A percentile compares a stretch with the other conserved stretches of the same genome.
Evolutionary conservation across 2,329 filamentous ascomycete species (phyloP).

Genomic region (Sclerotinia borealis): DNA sequence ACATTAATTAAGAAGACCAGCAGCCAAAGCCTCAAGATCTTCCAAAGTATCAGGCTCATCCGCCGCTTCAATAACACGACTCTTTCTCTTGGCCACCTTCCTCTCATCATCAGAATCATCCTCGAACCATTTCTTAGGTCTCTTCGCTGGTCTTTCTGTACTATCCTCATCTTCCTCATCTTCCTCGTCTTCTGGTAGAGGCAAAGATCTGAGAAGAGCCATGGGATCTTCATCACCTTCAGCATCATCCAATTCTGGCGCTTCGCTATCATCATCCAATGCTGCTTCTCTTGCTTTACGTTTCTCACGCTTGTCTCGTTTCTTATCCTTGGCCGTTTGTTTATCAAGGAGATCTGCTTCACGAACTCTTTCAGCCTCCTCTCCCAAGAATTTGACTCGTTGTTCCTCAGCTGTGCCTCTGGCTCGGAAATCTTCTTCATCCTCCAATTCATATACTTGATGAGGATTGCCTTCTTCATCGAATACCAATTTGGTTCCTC

Average conservation of each 20-base stretch:
- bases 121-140: slow-evolving; percentile 75
- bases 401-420: slow-evolving; percentile 72
- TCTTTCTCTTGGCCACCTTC: slow-evolving; percentile 41
- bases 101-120: slow-evolving; percentile 50
- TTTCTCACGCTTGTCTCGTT: slow-evolving; percentile 61
- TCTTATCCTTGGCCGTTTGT: slow-evolving; percentile 69
- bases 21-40: slow-evolving; percentile 71
- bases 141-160: slow-evolving; percentile 56
- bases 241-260: slow-evolving; percentile 29
- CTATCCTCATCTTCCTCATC: slow-evolving; percentile 44
- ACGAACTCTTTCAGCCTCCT: slow-evolving; percentile 64
- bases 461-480: slow-evolving; percentile 87
- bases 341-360: slow-evolving; percentile 80
- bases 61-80: slow-evolving; percentile 53
- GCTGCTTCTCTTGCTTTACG: slow-evolving; percentile 59
- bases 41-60: slow-evolving; percentile 73
- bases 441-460: slow-evolving; percentile 79
- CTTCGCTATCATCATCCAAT: slow-evolving; percentile 34
- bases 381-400: slow-evolving; percentile 69
- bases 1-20: slow-evolving; percentile 55
- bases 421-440: slow-evolving; percentile 72
- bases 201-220: slow-evolving; percentile 52
- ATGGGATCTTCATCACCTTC: slow-evolving; percentile 48
- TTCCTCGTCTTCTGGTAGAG: slow-evolving; percentile 39
- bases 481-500: slow-evolving; percentile 78